Percentiles rank a stretch among this genome's conserved stretches.
Conservation (phyloP, 1,139 yeast species). For the Pneumocystis jirovecii region DNA sequence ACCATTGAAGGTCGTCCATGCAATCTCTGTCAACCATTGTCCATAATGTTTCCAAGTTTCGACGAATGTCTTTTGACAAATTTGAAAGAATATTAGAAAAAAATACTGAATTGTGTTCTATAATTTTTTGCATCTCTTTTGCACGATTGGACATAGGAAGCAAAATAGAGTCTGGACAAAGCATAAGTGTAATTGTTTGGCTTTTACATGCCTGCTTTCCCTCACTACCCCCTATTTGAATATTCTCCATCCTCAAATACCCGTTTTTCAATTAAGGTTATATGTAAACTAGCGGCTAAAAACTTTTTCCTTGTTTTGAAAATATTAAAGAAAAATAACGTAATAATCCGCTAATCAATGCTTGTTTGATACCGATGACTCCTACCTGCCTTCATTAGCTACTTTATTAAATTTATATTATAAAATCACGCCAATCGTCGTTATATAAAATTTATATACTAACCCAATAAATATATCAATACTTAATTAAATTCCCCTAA, state of each 20-base stretch:
- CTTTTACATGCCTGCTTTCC: background rate
- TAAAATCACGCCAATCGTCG: too few species aligned
- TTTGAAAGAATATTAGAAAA: background rate
- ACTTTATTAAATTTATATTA: too few species aligned
- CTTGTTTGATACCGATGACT: background rate
- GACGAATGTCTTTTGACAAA: background rate
- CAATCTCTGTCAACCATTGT: background rate
- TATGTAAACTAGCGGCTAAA: background rate
- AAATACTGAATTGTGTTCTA: background rate
- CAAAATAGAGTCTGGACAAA: background rate
- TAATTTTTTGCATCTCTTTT: background rate
- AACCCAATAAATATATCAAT: too few species aligned
- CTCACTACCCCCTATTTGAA: background rate
- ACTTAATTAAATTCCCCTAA: background rate
- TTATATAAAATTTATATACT: too few species aligned
- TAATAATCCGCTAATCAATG: too few species aligned
- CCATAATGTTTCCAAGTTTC: background rate
- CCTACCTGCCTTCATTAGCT: background rate
- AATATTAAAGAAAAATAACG: background rate
- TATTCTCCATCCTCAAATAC: background rate
- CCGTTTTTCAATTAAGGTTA: background rate
- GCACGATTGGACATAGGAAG: background rate
- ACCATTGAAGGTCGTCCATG: background rate
- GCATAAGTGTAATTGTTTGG: background rate
- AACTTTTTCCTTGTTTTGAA: background rate